These are phyloP conservation scores for Colletotrichum sp. DNA, from an alignment of 2,329 filamentous ascomycete genomes.

Conservation along the genomic window DNA sequence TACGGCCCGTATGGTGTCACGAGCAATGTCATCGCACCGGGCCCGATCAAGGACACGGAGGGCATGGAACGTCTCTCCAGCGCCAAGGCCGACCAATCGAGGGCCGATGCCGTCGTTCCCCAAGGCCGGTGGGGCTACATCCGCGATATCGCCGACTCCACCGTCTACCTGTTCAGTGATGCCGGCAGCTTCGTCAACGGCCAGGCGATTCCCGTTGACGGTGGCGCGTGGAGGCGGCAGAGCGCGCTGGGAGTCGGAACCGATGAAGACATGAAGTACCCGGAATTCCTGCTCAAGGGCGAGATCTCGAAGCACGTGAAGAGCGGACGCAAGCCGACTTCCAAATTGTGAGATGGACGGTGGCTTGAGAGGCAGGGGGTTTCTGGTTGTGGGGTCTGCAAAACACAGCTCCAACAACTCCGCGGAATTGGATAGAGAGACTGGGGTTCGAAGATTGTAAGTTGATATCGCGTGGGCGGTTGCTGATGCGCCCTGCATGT, in stretches of 20 bases:
- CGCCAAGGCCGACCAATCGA: constrained; percentile 34
- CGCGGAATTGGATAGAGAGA: neutral
- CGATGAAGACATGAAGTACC: constrained; percentile 55
- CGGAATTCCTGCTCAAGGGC: constrained; percentile 48
- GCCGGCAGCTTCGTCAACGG: constrained; percentile 88
- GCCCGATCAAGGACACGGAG: constrained; percentile 86
- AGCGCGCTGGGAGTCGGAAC: constrained; percentile 51
- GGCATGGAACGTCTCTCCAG: constrained; percentile 70
- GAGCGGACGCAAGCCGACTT: constrained; percentile 34
- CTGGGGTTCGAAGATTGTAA: neutral
- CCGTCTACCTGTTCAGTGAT: constrained; percentile 86
- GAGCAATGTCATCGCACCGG: constrained; percentile 88
- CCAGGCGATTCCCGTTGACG: constrained; percentile 77
- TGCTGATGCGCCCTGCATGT: neutral
- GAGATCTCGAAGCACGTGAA: constrained; percentile 38
- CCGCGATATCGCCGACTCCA: constrained; percentile 91
- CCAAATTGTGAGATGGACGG: constrained; percentile 42
- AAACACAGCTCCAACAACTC: neutral
- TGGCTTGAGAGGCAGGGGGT: neutral
- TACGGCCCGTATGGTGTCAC: constrained; percentile 88
- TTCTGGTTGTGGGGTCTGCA: neutral
- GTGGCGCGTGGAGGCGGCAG: constrained; percentile 61
- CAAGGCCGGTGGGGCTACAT: constrained; percentile 78
- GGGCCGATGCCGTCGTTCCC: constrained; percentile 61
- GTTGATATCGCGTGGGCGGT: neutral